Evolutionary conservation across 768 basidiomycete genomes (phyloP).

Genomic region (Phaffia tasmanica): DNA sequence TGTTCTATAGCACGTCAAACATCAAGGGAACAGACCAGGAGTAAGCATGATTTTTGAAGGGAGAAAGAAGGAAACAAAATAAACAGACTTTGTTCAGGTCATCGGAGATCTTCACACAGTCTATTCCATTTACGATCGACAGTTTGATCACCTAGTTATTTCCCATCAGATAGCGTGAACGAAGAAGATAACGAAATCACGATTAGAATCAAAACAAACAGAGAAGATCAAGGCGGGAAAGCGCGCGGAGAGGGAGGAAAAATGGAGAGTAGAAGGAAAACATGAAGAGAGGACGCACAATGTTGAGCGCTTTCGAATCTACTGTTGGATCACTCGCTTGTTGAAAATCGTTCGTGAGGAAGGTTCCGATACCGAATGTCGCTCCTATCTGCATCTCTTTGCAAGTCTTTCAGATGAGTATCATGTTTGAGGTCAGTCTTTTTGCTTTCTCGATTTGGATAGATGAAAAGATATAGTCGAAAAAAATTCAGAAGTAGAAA

Average conservation of each 20-base stretch:
- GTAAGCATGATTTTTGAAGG: not conserved
- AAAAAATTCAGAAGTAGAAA: constrained; percentile 5
- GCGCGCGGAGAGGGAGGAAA: not conserved
- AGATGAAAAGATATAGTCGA: not conserved
- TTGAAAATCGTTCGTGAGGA: constrained; percentile 75
- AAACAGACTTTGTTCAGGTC: constrained; percentile 61
- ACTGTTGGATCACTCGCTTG: constrained; percentile 33
- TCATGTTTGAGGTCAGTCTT: not conserved
- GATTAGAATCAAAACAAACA: too few relatives aligned
- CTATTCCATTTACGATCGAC: constrained; percentile 55
- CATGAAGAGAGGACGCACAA: constrained; percentile 45
- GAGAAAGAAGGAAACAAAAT: not conserved
- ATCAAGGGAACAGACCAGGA: not conserved
- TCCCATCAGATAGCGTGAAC: too few relatives aligned
- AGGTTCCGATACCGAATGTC: constrained; percentile 88
- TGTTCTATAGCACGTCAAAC: constrained; percentile 43
- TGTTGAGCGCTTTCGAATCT: constrained; percentile 50
- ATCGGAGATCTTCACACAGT: constrained; percentile 89
- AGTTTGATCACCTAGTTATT: constrained; percentile 38
- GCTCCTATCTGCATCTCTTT: constrained; percentile 37
- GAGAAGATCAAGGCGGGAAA: too few relatives aligned
- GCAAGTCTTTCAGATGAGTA: not conserved
- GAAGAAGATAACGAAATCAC: too few relatives aligned
- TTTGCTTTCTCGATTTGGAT: not conserved
- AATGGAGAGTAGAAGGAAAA: not conserved